Conservation (phyloP, 441 rosid species). For the Capsella rubella region DNA sequence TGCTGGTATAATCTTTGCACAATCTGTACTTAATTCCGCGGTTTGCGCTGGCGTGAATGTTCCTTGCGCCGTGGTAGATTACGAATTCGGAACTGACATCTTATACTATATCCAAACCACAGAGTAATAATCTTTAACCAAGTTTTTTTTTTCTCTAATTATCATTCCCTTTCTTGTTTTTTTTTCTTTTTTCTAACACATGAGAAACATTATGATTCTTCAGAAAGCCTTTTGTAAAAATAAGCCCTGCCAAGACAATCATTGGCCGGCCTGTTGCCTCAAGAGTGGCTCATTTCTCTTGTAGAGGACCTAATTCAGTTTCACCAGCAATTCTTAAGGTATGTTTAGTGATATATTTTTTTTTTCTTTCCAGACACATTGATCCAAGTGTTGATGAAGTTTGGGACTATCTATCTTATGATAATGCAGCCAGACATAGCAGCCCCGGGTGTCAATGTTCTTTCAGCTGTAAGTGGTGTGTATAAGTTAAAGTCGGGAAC, state of each 20-base stretch:
- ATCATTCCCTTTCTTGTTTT: background rate
- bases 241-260: slow-evolving; percentile 61
- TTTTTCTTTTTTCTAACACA: background rate
- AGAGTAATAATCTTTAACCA: slow-evolving; percentile 20
- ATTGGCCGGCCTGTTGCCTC: slow-evolving; percentile 62
- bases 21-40: slow-evolving; percentile 20
- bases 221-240: slow-evolving; percentile 54
- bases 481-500: slow-evolving; percentile 57
- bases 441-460: slow-evolving; percentile 73
- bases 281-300: slow-evolving; percentile 66
- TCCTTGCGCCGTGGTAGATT: slow-evolving; percentile 41
- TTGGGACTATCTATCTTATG: background rate
- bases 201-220: slow-evolving; percentile 8
- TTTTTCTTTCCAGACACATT: background rate
- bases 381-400: background rate
- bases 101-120: slow-evolving; percentile 39
- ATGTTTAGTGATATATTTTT: background rate
- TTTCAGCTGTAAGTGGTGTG: slow-evolving; percentile 60
- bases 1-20: slow-evolving; percentile 39
- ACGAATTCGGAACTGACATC: slow-evolving; percentile 36
- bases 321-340: slow-evolving; percentile 79
- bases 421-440: slow-evolving; percentile 67
- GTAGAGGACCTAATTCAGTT: slow-evolving; percentile 72
- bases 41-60: slow-evolving; percentile 7
- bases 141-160: background rate